phyloP scores from a whole-genome alignment of 257 asterid species.

The Verbena officinalis region DNA sequence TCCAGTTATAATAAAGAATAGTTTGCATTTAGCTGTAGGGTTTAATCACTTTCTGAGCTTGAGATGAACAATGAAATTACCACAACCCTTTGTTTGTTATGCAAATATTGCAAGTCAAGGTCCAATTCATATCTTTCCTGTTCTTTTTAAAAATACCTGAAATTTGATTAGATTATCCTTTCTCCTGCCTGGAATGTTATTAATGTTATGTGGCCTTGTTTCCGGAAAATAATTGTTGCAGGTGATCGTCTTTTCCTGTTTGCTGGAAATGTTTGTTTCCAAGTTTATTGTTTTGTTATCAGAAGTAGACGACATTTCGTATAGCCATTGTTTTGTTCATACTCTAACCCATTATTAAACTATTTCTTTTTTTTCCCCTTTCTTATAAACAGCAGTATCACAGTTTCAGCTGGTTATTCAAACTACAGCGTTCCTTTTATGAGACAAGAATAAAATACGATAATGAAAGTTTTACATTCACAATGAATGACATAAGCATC shows the following conservation, averaged over 20 bases:
- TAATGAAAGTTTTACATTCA: slow-evolving; percentile 38
- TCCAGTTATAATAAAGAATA: neutral
- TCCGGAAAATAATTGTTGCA: slow-evolving; percentile 7
- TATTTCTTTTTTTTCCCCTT: slow-evolving; percentile 6
- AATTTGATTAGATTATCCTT: slow-evolving; percentile 2
- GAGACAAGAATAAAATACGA: slow-evolving; percentile 33
- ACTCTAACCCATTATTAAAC: neutral
- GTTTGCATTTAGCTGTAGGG: neutral
- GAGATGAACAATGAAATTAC: neutral
- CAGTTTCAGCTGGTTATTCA: slow-evolving; percentile 25
- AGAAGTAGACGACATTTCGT: slow-evolving; percentile 6
- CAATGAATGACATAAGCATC: slow-evolving; percentile 60
- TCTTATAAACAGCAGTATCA: slow-evolving; percentile 3
- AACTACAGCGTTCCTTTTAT: slow-evolving; percentile 26
- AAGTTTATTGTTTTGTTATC: neutral
- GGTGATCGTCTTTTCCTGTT: slow-evolving; percentile 3
- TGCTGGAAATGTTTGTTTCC: neutral
- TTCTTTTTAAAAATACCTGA: neutral
- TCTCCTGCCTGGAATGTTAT: slow-evolving; percentile 8
- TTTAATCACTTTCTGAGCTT: neutral
- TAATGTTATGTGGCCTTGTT: neutral
- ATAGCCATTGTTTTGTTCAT: neutral
- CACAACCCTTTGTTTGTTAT: neutral
- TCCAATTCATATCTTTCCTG: neutral
- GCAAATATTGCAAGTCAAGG: slow-evolving; percentile 16